Base-by-base conservation (phyloP, 75 land plant genomes). In the Picea sitchensis region DNA sequence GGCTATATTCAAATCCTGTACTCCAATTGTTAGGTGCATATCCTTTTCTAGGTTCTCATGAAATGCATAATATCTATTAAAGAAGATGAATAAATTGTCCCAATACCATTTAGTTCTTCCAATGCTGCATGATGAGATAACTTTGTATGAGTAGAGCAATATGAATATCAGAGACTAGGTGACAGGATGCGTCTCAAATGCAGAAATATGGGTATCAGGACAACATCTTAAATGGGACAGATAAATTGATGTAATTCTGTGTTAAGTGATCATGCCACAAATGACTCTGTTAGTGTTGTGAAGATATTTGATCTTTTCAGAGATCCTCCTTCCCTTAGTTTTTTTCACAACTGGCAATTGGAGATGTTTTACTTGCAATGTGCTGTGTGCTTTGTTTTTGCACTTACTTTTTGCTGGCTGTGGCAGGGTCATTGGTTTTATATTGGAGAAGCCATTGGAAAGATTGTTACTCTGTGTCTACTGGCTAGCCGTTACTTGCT, bases 381-480 rank as follows among this genome's bases (percentile, higher is more conserved):
- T 76, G 65, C 34, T n/a, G 58, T 57, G 17, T 76, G 12, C 2
- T 30, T 18, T 14, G 60, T 56, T 76, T 14, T 60, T 58, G 44
- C 32, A 31, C 32, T 54, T 38, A 31, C 11, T 51, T 41, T 9
- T 5, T 76, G 54, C 14, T 83, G 60, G 15, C 65, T 58, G 60
- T 75, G 63, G 59, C 87, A 93, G 98, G 98, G 83, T 91, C 17
- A 36, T 94, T 20, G 65, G 75, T 44, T 96, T 91, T 86, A 81
- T 90, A 58, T 80, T 94, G 77, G 83, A 90, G 36, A 89, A 91
- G 63, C 93, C 98, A 78, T 72, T 80, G 8, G 82, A 87, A 80
- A 83, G 99, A 63, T 32, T 94, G 21, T 82, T 86, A 44, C 68
- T 96, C 63, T 95, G 99, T 77, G 73, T 88, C 15, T 96, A 87